Evolutionary conservation across 306 rosid species (phyloP).

Genomic region (Glycine latifolia): DNA sequence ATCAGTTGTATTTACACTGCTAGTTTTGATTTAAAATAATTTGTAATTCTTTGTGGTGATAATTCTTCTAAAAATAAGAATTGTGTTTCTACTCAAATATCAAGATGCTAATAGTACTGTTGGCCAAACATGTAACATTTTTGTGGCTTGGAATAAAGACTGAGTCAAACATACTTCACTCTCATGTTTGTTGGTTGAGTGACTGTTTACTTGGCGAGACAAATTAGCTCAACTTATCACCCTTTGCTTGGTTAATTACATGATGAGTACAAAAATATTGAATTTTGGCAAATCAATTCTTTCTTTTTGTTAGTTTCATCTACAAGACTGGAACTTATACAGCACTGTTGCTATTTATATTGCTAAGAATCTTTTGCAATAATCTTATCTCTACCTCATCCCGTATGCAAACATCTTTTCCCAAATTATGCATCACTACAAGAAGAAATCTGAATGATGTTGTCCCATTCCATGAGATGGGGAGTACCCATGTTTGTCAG

Average conservation of each 20-base stretch:
- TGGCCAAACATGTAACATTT: conserved; percentile 18
- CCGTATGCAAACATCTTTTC: not conserved
- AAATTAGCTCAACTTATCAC: conserved; percentile 2
- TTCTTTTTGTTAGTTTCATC: conserved; percentile 18
- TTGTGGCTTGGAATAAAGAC: conserved; percentile 26
- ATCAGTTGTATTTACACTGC: not conserved
- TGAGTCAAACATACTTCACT: not conserved
- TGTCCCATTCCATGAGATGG: not conserved
- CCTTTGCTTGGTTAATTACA: conserved; percentile 3
- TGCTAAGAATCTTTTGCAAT: no score
- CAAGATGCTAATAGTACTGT: not conserved
- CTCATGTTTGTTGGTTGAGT: not conserved
- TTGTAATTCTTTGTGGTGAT: conserved; percentile 27
- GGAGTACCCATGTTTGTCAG: no score
- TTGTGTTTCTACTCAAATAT: conserved; percentile 19
- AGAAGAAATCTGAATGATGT: not conserved
- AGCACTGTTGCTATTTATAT: not conserved
- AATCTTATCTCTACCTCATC: not conserved
- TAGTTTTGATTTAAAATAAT: conserved; percentile 23
- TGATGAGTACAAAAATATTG: not conserved
- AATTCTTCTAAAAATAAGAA: conserved; percentile 27
- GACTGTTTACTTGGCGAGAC: not conserved
- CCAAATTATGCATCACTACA: not conserved
- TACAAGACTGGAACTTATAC: not conserved
- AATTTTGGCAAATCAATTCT: conserved; percentile 27